Conservation (phyloP, 2,329 filamentous ascomycete species). For the Cadophora luteo-olivacea region DNA sequence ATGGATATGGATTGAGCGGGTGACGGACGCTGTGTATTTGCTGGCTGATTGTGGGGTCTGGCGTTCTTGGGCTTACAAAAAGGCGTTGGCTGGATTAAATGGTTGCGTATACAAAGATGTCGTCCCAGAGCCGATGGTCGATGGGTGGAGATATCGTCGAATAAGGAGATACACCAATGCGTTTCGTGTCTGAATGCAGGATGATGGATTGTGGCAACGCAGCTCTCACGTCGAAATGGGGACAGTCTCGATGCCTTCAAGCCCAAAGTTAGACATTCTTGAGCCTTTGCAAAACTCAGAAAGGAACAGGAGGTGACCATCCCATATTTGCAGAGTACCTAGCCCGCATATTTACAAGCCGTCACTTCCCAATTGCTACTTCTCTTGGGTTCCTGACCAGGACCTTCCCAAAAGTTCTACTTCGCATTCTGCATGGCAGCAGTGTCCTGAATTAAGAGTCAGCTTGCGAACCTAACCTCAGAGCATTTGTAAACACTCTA, state of each 20-base stretch:
- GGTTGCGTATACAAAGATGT: conserved; percentile 15
- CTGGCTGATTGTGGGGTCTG: conserved; percentile 29
- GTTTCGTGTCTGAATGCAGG: neutral
- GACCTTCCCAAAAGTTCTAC: no score
- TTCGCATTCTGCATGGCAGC: conserved; percentile 37
- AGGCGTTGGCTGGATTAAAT: conserved; percentile 24
- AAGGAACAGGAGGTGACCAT: neutral
- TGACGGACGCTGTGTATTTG: conserved; percentile 16
- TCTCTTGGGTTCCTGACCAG: neutral
- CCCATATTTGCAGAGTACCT: neutral
- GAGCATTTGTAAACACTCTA: neutral
- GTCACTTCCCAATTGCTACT: neutral
- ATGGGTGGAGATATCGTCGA: neutral
- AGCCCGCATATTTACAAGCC: neutral
- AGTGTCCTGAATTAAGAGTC: conserved; percentile 27
- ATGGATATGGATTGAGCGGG: conserved; percentile 54
- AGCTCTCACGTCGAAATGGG: no score
- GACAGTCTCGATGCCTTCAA: no score
- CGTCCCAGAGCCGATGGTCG: neutral
- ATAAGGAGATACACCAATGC: neutral
- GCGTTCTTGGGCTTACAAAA: conserved; percentile 21
- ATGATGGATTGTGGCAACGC: neutral
- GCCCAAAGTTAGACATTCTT: no score
- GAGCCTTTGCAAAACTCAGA: no score
- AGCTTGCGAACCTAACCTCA: neutral